phyloP scores from a whole-genome alignment of 2,329 filamentous ascomycete genomes.

The Drechslera avenae region DNA sequence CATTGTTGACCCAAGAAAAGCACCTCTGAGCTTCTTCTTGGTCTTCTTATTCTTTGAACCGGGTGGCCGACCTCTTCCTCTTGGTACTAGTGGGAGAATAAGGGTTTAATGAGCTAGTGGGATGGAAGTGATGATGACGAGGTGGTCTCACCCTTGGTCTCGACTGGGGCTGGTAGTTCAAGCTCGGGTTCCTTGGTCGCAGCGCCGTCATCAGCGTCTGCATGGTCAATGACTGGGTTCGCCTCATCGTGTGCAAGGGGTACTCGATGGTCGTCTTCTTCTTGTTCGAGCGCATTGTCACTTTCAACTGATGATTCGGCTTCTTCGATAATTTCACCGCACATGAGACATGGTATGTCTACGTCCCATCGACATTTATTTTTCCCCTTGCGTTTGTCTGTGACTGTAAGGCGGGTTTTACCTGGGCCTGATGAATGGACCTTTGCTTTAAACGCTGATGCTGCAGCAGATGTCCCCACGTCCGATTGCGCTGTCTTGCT shows the following conservation, averaged over 20 bases:
- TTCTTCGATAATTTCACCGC: conserved; percentile 23
- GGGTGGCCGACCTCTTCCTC: conserved; percentile 6
- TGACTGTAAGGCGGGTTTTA: conserved; percentile 23
- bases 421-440: conserved; percentile 4
- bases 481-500: conserved; percentile 7
- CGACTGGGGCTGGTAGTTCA: background rate
- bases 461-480: background rate
- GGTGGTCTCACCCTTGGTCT: conserved; percentile 14
- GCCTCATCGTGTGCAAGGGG: background rate
- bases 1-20: background rate
- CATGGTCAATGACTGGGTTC: conserved; percentile 1
- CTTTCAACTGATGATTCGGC: background rate
- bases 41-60: conserved; percentile 5
- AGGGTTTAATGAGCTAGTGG: no score
- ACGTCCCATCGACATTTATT: conserved; percentile 17
- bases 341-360: conserved; percentile 27
- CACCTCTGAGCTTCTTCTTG: background rate
- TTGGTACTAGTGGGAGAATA: no score
- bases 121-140: background rate
- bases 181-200: background rate
- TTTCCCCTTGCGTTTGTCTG: conserved; percentile 16
- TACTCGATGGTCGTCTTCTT: background rate
- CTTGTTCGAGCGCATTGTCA: conserved; percentile 1
- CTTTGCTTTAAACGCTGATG: conserved; percentile 9
- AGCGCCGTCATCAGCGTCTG: background rate